A percentile compares a stretch with the other conserved stretches of the same genome.
phyloP scores from a whole-genome alignment of 306 rosid species.

The Quercus ilex region DNA sequence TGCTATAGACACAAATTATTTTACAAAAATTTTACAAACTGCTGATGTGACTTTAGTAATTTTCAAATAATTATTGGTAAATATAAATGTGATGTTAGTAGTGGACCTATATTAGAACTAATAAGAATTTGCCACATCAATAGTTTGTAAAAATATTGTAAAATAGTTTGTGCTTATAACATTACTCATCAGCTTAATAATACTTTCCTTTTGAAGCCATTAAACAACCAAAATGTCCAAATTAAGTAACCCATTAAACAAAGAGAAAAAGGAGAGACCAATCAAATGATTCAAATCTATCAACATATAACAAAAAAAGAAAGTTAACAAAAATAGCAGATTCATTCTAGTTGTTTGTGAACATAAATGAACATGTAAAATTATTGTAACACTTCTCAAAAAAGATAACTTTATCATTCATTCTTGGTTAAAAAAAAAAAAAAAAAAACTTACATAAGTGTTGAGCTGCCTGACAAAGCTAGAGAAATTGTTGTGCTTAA shows the following conservation, averaged over 20 bases:
- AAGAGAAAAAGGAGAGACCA: slow-evolving; percentile 8
- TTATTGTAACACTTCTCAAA: not conserved
- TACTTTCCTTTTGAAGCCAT: slow-evolving; percentile 18
- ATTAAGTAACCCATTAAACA: slow-evolving; percentile 11
- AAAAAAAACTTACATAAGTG: slow-evolving; percentile 60
- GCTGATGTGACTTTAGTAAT: too few relatives aligned
- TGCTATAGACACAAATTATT: too few relatives aligned
- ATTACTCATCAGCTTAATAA: too few relatives aligned
- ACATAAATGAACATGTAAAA: slow-evolving; percentile 11
- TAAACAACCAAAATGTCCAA: slow-evolving; percentile 16
- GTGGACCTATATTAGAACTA: too few relatives aligned
- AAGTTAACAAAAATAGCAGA: not conserved
- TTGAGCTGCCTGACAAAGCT: slow-evolving; percentile 95
- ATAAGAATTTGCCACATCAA: too few relatives aligned
- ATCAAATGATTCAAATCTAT: slow-evolving; percentile 4
- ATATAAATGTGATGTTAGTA: too few relatives aligned
- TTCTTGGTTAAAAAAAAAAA: not conserved
- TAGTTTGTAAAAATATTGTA: too few relatives aligned
- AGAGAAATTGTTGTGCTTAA: slow-evolving; percentile 94
- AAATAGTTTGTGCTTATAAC: too few relatives aligned
- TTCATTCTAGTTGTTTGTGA: slow-evolving; percentile 21
- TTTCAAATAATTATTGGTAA: too few relatives aligned
- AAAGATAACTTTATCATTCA: not conserved
- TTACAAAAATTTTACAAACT: too few relatives aligned
- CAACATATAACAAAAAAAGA: not conserved